A percentile compares a stretch with the other conserved stretches of the same genome.
These are phyloP conservation scores for Alternaria panax DNA, from an alignment of 2,329 filamentous ascomycete species.

Conservation along the genomic window DNA sequence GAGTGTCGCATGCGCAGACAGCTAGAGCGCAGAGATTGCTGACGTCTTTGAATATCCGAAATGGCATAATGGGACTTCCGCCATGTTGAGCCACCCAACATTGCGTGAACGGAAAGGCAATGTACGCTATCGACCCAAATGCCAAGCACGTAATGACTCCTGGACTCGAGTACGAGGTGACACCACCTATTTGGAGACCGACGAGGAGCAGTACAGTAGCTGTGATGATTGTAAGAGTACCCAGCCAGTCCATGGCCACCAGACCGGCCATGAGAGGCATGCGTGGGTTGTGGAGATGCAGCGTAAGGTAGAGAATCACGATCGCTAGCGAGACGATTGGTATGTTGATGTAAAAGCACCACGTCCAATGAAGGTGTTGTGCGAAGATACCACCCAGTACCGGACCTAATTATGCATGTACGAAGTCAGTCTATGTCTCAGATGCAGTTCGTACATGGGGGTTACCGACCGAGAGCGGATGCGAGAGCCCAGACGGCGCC, in stretches of 20 bases:
- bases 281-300: slow-evolving; percentile 62
- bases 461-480: slow-evolving; percentile 60
- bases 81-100: slow-evolving; percentile 65
- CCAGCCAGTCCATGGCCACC: slow-evolving; percentile 62
- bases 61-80: slow-evolving; percentile 73
- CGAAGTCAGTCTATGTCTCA: too few species aligned
- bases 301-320: slow-evolving; percentile 58
- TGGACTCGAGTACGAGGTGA: slow-evolving; percentile 56
- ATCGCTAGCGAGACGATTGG: slow-evolving; percentile 61
- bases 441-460: too few species aligned
- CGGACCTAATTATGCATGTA: too few species aligned
- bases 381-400: slow-evolving; percentile 62
- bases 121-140: slow-evolving; percentile 55
- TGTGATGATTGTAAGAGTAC: slow-evolving; percentile 57
- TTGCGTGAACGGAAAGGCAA: slow-evolving; percentile 67
- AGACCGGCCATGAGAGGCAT: slow-evolving; percentile 57
- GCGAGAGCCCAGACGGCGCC: slow-evolving; percentile 65
- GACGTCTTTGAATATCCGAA: slow-evolving; percentile 66
- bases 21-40: slow-evolving; percentile 65
- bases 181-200: slow-evolving; percentile 61
- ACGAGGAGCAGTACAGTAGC: slow-evolving; percentile 60
- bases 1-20: slow-evolving; percentile 58
- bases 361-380: slow-evolving; percentile 57
- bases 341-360: slow-evolving; percentile 56
- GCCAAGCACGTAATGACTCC: slow-evolving; percentile 62